Evolutionary conservation across 1,284 basidiomycete genomes (phyloP).

Genomic region (Boletus sp.): DNA sequence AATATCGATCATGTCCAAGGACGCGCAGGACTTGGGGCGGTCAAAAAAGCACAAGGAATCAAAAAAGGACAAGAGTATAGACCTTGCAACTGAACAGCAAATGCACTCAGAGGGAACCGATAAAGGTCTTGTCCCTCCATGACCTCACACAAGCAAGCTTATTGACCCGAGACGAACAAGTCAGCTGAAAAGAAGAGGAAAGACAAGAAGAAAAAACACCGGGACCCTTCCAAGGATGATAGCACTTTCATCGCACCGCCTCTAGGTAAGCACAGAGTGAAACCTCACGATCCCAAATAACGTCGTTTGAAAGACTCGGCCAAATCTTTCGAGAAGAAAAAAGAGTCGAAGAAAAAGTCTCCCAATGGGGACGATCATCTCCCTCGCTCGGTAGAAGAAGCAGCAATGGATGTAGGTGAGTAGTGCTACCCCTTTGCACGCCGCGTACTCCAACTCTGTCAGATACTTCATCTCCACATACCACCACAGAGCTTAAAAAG

Average conservation of each 20-base stretch:
- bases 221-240: constrained; percentile 8
- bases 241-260: not conserved
- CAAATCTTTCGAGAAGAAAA: constrained; percentile 5
- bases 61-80: not conserved
- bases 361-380: not conserved
- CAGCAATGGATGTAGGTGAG: constrained; percentile 14
- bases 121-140: constrained; percentile 20
- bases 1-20: constrained; percentile 11
- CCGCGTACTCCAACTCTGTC: not conserved
- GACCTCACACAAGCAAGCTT: not conserved
- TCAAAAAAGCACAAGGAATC: constrained; percentile 10
- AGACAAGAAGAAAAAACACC: constrained; percentile 20
- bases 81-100: not conserved
- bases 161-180: constrained; percentile 24
- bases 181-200: constrained; percentile 29
- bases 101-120: not conserved
- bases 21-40: not conserved
- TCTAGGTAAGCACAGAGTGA: constrained; percentile 10
- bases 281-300: not conserved
- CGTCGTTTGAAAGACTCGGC: not conserved
- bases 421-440: not conserved
- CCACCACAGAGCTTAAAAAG: constrained; percentile 30
- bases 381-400: not conserved
- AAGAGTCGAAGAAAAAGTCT: constrained; percentile 16
- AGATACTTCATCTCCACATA: constrained; percentile 11